A percentile compares a stretch with the other conserved stretches of the same genome.
phyloP scores from a whole-genome alignment of 139 green algal genomes.

The Gonium pectorale region DNA sequence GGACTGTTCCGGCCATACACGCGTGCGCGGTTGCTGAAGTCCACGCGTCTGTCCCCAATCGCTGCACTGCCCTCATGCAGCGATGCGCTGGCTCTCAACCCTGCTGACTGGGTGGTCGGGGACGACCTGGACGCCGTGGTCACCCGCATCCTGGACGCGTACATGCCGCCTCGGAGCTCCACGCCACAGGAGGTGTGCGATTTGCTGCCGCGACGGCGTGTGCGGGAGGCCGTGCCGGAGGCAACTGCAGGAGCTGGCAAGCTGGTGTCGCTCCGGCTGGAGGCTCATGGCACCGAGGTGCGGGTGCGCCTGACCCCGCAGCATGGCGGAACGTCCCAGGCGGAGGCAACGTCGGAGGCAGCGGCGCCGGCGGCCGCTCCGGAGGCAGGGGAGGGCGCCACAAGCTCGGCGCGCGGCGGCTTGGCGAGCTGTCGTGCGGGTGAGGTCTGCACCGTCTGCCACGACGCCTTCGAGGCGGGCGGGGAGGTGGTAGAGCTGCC shows the following conservation, averaged over 20 bases:
- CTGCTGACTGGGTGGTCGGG: conserved; percentile 35
- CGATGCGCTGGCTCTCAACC: background rate
- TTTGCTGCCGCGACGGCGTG: background rate
- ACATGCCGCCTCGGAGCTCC: background rate
- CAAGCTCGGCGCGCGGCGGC: background rate
- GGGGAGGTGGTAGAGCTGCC: conserved; percentile 51
- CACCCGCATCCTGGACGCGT: conserved; percentile 27
- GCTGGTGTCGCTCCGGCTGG: no score
- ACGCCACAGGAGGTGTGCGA: background rate
- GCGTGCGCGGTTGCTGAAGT: no score
- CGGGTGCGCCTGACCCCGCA: no score
- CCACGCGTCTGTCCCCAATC: no score
- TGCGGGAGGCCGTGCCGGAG: no score
- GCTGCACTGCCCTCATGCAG: no score
- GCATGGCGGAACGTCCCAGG: no score
- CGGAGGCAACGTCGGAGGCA: no score
- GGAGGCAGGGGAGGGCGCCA: background rate
- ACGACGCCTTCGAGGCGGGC: conserved; percentile 32
- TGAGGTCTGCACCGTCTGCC: conserved; percentile 54
- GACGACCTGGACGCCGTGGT: conserved; percentile 43
- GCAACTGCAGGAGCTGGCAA: no score
- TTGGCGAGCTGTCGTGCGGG: conserved; percentile 17
- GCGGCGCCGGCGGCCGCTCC: no score
- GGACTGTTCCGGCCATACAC: no score
- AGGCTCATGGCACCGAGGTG: no score